Evolutionary conservation across 208 protist genomes (phyloP).

Genomic region (Wallacemonas sp.): DNA sequence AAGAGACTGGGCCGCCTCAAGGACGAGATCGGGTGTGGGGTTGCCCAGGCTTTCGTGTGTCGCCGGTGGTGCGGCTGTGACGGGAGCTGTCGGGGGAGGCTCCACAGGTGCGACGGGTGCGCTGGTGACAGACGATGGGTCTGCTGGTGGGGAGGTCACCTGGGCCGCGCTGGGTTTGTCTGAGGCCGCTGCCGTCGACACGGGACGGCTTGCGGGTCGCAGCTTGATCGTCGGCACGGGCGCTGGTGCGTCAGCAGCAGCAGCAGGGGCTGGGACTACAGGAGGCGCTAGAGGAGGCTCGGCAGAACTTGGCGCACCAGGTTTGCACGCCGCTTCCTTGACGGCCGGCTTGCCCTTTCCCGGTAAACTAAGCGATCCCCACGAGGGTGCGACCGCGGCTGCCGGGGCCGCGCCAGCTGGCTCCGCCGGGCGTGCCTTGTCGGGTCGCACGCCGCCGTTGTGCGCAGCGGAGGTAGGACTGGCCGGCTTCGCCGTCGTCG

Average conservation of each 20-base stretch:
- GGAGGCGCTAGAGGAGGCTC: too few relatives aligned
- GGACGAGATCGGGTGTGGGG: slow-evolving; percentile 1
- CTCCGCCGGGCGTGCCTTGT: background rate
- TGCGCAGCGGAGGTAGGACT: background rate
- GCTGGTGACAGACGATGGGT: background rate
- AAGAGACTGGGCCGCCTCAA: background rate
- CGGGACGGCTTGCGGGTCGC: too few relatives aligned
- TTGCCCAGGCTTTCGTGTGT: background rate
- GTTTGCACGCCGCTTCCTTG: too few relatives aligned
- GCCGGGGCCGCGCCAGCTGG: background rate
- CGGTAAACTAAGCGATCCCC: slow-evolving; percentile 25
- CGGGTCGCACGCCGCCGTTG: too few relatives aligned
- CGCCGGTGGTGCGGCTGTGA: background rate
- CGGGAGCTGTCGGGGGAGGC: background rate
- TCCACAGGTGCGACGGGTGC: background rate
- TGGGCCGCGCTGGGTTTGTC: too few relatives aligned
- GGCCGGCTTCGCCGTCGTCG: background rate
- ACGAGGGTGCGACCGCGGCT: slow-evolving; percentile 20
- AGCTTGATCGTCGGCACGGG: too few relatives aligned
- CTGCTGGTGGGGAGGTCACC: background rate
- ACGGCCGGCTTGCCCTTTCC: background rate
- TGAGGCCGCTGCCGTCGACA: too few relatives aligned
- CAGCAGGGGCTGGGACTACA: too few relatives aligned
- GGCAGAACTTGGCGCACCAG: too few relatives aligned
- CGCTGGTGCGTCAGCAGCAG: too few relatives aligned